Conservation (phyloP, 495 filamentous ascomycete genomes). For the Xylaria longipes region DNA sequence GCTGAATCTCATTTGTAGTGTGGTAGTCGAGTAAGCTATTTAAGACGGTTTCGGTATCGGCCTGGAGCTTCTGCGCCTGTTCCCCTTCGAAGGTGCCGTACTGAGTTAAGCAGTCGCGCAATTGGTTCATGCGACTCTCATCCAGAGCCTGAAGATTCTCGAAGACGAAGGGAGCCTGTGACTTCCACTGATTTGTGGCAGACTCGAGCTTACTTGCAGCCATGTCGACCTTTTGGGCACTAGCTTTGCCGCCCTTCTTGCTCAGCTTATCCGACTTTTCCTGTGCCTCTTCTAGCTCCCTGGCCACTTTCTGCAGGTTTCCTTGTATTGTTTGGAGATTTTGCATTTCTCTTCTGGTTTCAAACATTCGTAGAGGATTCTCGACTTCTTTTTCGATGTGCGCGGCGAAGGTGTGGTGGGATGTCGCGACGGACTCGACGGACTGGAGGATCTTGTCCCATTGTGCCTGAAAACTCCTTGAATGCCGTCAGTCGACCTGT, state of each 20-base stretch:
- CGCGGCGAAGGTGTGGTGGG: constrained; percentile 81
- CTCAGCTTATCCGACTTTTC: constrained; percentile 87
- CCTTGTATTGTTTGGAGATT: constrained; percentile 82
- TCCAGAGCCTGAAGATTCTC: constrained; percentile 93
- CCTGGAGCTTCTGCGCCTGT: constrained; percentile 76
- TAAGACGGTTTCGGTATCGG: constrained; percentile 80
- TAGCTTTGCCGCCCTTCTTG: constrained; percentile 79
- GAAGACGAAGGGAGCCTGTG: constrained; percentile 93
- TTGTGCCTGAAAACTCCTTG: constrained; percentile 86
- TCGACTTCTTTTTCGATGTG: constrained; percentile 94
- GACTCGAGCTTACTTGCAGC: constrained; percentile 77
- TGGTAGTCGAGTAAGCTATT: constrained; percentile 87
- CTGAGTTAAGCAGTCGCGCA: constrained; percentile 92
- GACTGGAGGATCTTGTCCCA: constrained; percentile 91
- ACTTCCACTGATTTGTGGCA: constrained; percentile 87
- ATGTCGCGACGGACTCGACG: constrained; percentile 78
- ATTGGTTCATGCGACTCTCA: constrained; percentile 85
- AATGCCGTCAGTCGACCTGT: constrained; percentile 19
- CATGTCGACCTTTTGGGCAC: constrained; percentile 77
- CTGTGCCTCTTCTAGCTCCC: constrained; percentile 81
- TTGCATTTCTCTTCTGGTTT: constrained; percentile 79
- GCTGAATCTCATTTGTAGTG: constrained; percentile 88
- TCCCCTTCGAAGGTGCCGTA: constrained; percentile 93
- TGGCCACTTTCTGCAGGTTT: constrained; percentile 81
- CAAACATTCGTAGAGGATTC: constrained; percentile 74